Base-by-base conservation (phyloP, 192 early-diverging fungal species). In the Backusella macrospora region DNA sequence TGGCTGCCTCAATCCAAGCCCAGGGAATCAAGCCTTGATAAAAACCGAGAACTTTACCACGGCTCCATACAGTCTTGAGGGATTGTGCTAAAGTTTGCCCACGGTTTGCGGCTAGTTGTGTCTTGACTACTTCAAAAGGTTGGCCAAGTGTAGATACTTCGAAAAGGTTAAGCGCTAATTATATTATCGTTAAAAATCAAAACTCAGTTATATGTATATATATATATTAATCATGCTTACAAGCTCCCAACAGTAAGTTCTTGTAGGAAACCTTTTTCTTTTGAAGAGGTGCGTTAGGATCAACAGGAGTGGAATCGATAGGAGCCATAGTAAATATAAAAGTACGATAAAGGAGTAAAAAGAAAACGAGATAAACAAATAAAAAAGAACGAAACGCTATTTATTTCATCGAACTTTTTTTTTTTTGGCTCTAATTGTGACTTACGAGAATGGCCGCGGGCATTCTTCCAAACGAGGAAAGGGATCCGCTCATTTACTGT, bases 121-220 rank as follows among this genome's bases (percentile, higher is more conserved):
- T 98, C 84, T 98, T 98, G 76, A 96, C 81, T 26, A 98, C 96
- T 85, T 98, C 96, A 81, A 98, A 98, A 42, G 96, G 96, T 81
- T 97, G 96, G 26, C 95, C 94, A 34, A 96, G 89, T 7, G 96
- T 95, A 23, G 93, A 92, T 29, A 94, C 92, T 79, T 97, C 96
- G 79, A 98, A 97, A 74, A 90, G 87, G 83, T 94, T 91, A 78
- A 93, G 68, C 15, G 44, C 84, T 85, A 70, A 48, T 15, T 39
- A 29, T 18, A 23, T 5, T 8, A 9, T 65, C 10, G 48, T 52
- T 26, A 26, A 48, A 18, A 6, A 62, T n/a, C 37, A 16, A 66
- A 42, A n/a, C 26, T 40, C 23, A 68, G 23, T 48, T 37, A 18
- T 26, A n/a, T 43, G 13, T 23, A 43, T 15, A 39, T 37, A 18